Evolutionary conservation across 2,329 filamentous ascomycete genomes (phyloP), one percentile per base, ranked within the genome.

Genomic region (Cytospora piceicola): DNA sequence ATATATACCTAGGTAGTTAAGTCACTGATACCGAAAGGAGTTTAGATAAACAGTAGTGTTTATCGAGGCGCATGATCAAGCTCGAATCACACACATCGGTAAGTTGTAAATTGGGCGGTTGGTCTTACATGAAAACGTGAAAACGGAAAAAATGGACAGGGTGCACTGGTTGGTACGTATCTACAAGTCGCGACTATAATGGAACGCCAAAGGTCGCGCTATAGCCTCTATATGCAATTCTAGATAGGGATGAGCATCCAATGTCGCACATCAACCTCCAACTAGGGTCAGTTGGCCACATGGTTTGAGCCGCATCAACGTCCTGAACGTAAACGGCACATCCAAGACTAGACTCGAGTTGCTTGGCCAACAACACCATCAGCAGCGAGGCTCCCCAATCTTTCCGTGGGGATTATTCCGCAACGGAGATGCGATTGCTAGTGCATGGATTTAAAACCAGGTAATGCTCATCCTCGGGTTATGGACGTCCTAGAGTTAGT

Each of bases 241-340:
- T 32, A 61, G 49, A 65, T 65, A 57, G 36, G 34, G 62, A 61
- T 39, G 58, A 65, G 53, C 58, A 61, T 39, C 55, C 55, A 58
- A 56, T 59, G 65, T 64, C 65, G 65, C 62, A 67, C 65, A 65
- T 67, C 46, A 34, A 61, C 49, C 53, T 57, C 49, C 39, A 39
- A 57, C 58, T 52, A 60, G 63, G 63, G 55, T 46, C 34, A 30
- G 51, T 36, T 58, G 66, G 49, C 66, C 66, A 68, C 66, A 68
- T 68, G 66, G 63, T 61, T 68, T 68, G 63, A 68, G 66, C 66
- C 66, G 66, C 66, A 68, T 68, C 66, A 54, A 63, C 61, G 46
- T 63, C 61, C 61, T 57, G 29, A 54, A 57, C 39, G 53, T 51
- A 24, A 15, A 34, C 20, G 5, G 39, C n/a, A 39, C 39, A 36